Percentiles rank a stretch among this genome's conserved stretches.
Evolutionary conservation across 306 rosid species (phyloP).

Genomic region (Cucumis sativus): Cucumber_9930_V3 NC_026655.2:441001-441500

Average conservation of each 20-base stretch:
- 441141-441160: conserved; percentile 34
- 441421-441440: no score
- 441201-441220: conserved; percentile 81
- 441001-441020: conserved; percentile 80
- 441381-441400: conserved; percentile 38
- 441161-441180: conserved; percentile 70
- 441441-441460: neutral
- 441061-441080: conserved; percentile 58
- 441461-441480: neutral
- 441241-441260: conserved; percentile 84
- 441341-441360: conserved; percentile 92
- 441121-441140: conserved; percentile 29
- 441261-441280: conserved; percentile 96
- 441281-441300: conserved; percentile 81
- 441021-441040: conserved; percentile 46
- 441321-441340: conserved; percentile 66
- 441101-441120: conserved; percentile 17
- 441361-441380: conserved; percentile 70
- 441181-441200: conserved; percentile 55
- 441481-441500: neutral
- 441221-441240: conserved; percentile 60
- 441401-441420: no score
- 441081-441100: conserved; percentile 24
- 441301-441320: conserved; percentile 59
- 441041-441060: conserved; percentile 13